These are phyloP conservation scores for Orbilia quercus DNA, from an alignment of 2,329 filamentous ascomycete genomes.

Conservation along the genomic window DNA sequence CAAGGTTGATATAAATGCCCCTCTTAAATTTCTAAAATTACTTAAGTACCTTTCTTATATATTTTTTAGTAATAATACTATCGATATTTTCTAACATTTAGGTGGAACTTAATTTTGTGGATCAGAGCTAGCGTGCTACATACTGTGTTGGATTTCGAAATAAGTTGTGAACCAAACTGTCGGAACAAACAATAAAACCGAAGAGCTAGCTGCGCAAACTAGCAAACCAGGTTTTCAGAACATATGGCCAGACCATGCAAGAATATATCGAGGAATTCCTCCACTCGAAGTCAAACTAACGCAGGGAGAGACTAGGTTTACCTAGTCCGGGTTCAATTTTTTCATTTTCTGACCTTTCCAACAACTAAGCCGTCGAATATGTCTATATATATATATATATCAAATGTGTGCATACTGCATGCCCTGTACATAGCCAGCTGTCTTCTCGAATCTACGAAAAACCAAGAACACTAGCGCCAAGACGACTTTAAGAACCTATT, in stretches of 20 bases:
- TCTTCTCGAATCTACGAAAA: not conserved
- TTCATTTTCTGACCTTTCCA: not conserved
- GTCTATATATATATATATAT: not conserved
- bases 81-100: too few species aligned
- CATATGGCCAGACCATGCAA: not conserved
- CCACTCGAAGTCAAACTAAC: not conserved
- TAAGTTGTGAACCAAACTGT: constrained; percentile 22
- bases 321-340: not conserved
- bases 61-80: too few species aligned
- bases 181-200: constrained; percentile 10
- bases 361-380: not conserved
- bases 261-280: constrained; percentile 6
- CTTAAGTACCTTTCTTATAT: not conserved
- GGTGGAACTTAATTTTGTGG: too few species aligned
- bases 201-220: constrained; percentile 2
- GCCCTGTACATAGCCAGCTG: too few species aligned
- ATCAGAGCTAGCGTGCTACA: too few species aligned
- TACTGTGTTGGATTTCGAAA: constrained; percentile 51
- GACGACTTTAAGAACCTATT: not conserved
- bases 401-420: not conserved
- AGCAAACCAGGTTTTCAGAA: constrained; percentile 24
- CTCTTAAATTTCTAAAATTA: constrained; percentile 14
- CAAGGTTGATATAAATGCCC: not conserved
- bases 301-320: not conserved
- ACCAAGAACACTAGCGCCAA: not conserved